phyloP scores from a whole-genome alignment of 1,139 yeast species.

The Kurtzmaniella quercitrusa region DNA sequence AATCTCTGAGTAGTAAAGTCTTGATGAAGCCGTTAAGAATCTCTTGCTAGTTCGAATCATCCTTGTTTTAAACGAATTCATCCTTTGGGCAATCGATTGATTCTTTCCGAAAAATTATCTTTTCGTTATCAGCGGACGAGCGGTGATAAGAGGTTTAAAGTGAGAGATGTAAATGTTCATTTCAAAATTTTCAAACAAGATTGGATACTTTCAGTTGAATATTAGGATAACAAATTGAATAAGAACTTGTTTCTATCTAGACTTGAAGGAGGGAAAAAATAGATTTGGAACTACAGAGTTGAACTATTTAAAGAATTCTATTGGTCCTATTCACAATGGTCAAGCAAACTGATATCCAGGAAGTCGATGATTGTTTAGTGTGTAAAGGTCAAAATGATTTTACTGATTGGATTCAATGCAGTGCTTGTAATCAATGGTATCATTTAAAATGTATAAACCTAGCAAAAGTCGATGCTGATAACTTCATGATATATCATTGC shows the following conservation, averaged over 20 bases:
- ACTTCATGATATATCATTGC: conserved; percentile 56
- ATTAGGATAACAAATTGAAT: too few species aligned
- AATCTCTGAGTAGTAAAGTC: conserved; percentile 5
- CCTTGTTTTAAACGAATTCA: neutral
- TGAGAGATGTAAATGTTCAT: neutral
- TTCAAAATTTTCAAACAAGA: neutral
- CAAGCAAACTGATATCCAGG: conserved; percentile 8
- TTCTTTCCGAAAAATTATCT: too few species aligned
- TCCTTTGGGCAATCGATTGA: too few species aligned
- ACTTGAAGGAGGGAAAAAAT: too few species aligned
- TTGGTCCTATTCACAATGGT: too few species aligned
- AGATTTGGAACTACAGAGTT: too few species aligned
- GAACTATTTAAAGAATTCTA: too few species aligned
- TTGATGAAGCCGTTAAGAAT: neutral
- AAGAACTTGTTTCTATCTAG: too few species aligned
- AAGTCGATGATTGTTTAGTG: conserved; percentile 7
- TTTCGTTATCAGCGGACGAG: neutral
- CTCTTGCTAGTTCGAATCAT: neutral
- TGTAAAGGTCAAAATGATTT: conserved; percentile 7
- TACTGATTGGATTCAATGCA: conserved; percentile 58
- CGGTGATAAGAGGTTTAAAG: neutral
- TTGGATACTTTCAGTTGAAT: neutral
- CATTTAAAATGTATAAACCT: conserved; percentile 51
- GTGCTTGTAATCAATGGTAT: conserved; percentile 57
- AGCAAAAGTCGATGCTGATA: conserved; percentile 28